Evolutionary conservation across 2,329 filamentous ascomycete genomes (phyloP), one percentile per base, ranked within the genome.

Genomic region (Aspergillus ochraceoroseus): DNA sequence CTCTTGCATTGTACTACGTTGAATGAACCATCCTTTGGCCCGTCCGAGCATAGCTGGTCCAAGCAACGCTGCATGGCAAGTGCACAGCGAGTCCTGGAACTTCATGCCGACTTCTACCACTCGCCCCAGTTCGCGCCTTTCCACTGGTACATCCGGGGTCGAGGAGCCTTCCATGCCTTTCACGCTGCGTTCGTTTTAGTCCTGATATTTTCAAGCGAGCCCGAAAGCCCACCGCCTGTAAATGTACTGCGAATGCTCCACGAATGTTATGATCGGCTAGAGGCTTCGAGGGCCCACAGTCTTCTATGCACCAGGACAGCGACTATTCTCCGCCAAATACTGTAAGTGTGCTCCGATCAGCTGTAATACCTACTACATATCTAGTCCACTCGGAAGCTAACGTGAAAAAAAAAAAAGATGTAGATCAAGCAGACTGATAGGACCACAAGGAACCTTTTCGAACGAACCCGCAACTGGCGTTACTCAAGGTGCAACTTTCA

Each of bases 141-240:
- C 41, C 62, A 56, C 44, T 68, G 65, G 65, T 68, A 66, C 39
- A 64, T 58, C 17, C 58, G 61, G 18, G 62, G 62, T 2, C 45
- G 65, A 2, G 65, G 63, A 4, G 65, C 62, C 37, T 68, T 67
- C 43, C 63, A 68, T 26, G 62, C 65, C 1, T 67, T 68, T 42
- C 64, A 67, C 30, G 64, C 62, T 1, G 63, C 64, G 4, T 56
- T 66, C 1, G 57, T 62, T 4, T 41, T 65, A 2, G 52, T 55
- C 4, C 43, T 54, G 3, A 53, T 59, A 12, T 43, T 64, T 5
- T 51, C 59, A 34, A 44, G 54, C 29, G 56, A 62, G 30, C 57
- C 51, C 12, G 57, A 61, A 28, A 51, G 49, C 8, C 36, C n/a
- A n/a, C 55, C 1, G 49, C 66, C 9, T 43, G 48, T 15, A 52